phyloP scores from a whole-genome alignment of 31 red algal genomes.

The Endocladia muricata region DNA sequence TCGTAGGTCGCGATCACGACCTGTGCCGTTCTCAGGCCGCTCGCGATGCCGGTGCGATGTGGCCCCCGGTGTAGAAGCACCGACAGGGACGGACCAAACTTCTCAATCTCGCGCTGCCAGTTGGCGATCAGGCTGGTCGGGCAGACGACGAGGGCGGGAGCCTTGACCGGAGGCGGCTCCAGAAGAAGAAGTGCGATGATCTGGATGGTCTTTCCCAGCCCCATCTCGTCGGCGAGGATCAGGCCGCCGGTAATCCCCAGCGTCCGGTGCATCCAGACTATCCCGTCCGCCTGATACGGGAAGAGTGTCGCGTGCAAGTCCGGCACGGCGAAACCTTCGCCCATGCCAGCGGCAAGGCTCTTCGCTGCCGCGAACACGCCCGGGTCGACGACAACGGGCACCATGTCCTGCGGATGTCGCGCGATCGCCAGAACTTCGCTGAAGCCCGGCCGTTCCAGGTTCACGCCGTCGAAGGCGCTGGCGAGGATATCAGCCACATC shows the following conservation, averaged over 20 bases:
- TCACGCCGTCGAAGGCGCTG: no score
- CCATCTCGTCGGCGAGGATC: constrained; percentile 99
- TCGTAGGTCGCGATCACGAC: constrained; percentile 93
- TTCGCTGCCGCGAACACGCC: no score
- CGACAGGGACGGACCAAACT: constrained; percentile 75
- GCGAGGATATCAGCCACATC: no score
- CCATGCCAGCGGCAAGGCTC: no score
- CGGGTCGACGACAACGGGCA: no score
- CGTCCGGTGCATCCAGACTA: constrained; percentile 91
- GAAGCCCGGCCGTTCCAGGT: no score
- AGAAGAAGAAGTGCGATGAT: constrained; percentile 88
- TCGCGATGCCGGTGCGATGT: constrained; percentile 40
- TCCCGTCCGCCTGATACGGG: constrained; percentile 83
- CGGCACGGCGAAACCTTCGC: no score
- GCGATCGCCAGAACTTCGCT: no score
- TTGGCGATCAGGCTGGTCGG: constrained; percentile 94
- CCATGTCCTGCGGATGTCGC: no score
- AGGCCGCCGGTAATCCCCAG: constrained; percentile 91
- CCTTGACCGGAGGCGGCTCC: constrained; percentile 75
- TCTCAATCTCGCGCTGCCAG: constrained; percentile 90
- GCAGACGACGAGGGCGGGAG: constrained; percentile 90
- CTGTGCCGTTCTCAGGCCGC: constrained; percentile 70
- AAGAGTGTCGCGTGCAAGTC: neutral
- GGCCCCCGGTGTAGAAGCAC: constrained; percentile 90
- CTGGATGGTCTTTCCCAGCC: constrained; percentile 99